phyloP scores from a whole-genome alignment of 306 rosid species.

The Hylodesmum podocarpum region DNA sequence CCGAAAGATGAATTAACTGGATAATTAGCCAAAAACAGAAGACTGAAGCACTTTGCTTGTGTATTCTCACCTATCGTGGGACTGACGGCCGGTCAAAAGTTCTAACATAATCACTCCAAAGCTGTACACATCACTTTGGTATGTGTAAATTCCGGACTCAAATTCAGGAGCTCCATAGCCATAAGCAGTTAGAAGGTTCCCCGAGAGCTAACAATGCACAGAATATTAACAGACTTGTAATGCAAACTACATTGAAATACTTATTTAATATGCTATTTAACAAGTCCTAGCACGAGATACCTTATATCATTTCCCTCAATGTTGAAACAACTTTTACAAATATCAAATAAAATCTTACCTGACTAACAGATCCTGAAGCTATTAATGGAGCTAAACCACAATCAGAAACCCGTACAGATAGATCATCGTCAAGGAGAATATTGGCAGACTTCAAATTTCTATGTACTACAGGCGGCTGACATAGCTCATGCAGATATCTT shows the following conservation, averaged over 20 bases:
- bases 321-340: neutral
- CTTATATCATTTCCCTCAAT: neutral
- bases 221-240: conserved; percentile 18
- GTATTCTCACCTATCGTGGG: conserved; percentile 74
- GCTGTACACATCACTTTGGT: conserved; percentile 83
- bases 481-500: conserved; percentile 89
- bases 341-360: conserved; percentile 50
- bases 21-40: neutral
- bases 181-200: conserved; percentile 66
- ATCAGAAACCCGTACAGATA: conserved; percentile 73
- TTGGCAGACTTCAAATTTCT: conserved; percentile 92
- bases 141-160: conserved; percentile 85
- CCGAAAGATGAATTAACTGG: neutral
- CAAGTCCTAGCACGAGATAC: neutral
- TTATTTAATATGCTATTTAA: neutral
- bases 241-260: neutral
- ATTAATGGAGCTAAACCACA: conserved; percentile 95
- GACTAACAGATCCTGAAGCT: conserved; percentile 91
- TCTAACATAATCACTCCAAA: conserved; percentile 97
- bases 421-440: conserved; percentile 88
- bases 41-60: neutral
- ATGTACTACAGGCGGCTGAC: conserved; percentile 86
- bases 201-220: conserved; percentile 71
- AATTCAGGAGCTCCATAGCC: conserved; percentile 99
- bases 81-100: conserved; percentile 85